A percentile compares a stretch with the other conserved stretches of the same genome.
Conservation (phyloP, 2,329 filamentous ascomycete species). For the Sphaceloma murrayae region DNA sequence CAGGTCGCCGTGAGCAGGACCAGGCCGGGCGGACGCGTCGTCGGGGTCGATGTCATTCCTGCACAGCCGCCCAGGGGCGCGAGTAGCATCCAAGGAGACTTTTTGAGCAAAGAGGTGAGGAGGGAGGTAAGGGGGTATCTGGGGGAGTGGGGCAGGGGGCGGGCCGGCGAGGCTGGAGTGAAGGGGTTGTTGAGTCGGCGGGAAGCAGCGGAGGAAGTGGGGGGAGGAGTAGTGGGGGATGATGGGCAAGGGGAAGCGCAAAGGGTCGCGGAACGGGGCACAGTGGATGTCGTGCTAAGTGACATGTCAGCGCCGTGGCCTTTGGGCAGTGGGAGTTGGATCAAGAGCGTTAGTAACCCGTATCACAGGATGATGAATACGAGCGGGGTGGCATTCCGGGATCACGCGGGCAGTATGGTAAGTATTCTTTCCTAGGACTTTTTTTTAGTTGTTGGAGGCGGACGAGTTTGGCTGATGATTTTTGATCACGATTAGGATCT, state of each 20-base stretch:
- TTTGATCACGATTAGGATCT: too few species aligned
- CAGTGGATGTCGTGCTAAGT: constrained; percentile 85
- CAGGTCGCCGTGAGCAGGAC: constrained; percentile 76
- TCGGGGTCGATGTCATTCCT: constrained; percentile 91
- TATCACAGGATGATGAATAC: constrained; percentile 99
- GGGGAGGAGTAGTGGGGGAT: constrained; percentile 26
- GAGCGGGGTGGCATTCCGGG: constrained; percentile 73
- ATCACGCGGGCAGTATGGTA: constrained; percentile 94
- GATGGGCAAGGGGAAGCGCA: constrained; percentile 25
- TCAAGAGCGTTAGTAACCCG: constrained; percentile 88
- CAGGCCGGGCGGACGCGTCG: constrained; percentile 63
- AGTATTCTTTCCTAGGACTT: constrained; percentile 27
- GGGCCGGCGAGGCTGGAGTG: constrained; percentile 34
- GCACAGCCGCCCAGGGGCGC: constrained; percentile 83
- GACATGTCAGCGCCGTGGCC: constrained; percentile 99
- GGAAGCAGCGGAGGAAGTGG: constrained; percentile 34
- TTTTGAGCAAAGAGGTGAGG: constrained; percentile 66
- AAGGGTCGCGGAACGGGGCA: constrained; percentile 36
- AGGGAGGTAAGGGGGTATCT: constrained; percentile 69
- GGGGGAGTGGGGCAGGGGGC: constrained; percentile 50
- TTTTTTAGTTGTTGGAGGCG: too few species aligned
- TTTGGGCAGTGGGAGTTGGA: constrained; percentile 66
- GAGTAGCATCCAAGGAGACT: constrained; percentile 92
- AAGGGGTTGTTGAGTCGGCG: constrained; percentile 21
- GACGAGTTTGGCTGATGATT: too few species aligned